Evolutionary conservation across 2,329 filamentous ascomycete species (phyloP), one percentile per base, ranked within the genome.

Genomic region (Karstenula rhodostoma): DNA sequence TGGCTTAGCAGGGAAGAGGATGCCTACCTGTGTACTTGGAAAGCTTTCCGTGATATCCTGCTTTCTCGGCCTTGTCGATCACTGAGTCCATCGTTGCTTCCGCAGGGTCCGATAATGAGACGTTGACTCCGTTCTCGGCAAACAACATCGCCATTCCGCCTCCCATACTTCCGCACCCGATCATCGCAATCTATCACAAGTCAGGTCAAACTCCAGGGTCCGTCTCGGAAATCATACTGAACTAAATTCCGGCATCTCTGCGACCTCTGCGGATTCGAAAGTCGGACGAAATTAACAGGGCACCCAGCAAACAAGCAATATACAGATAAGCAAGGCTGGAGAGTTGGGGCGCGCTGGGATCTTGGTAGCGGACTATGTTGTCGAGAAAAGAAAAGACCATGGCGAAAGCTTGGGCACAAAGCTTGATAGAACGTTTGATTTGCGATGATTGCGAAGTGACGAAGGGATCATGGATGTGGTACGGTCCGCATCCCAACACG

Each of bases 81-180:
- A 79, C 77, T 57, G 68, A 73, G 54, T 84, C 78, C 75, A 86
- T 82, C 57, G 79, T 80, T 23, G 82, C 69, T 51, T 83, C 77
- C 32, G 79, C 82, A 0, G 84, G 84, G 65, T 88, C 86, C 56
- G 82, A 82, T 15, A 87, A 79, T 12, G 80, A 83, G n/a, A 89
- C 83, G 23, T 83, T 75, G 32, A 85, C 76, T 33, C 82, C 84
- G 48, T 85, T 78, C 64, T 89, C 86, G 17, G 85, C 85, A 61
- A 87, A 85, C 4, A 88, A 79, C 15, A 89, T 75, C 10, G 84
- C 80, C 81, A 89, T 85, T 59, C 83, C 84, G 4, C 82, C 83
- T n/a, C 86, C 87, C 84, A 88, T 89, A 66, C 81, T 84, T 4
- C 86, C 86, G 19, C 82, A 84, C 23, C 85, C 85, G 42, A 87